Evolutionary conservation across 257 asterid species (phyloP), one percentile per base, ranked within the genome.

Genomic region (Schizonepeta tenuifolia): DNA sequence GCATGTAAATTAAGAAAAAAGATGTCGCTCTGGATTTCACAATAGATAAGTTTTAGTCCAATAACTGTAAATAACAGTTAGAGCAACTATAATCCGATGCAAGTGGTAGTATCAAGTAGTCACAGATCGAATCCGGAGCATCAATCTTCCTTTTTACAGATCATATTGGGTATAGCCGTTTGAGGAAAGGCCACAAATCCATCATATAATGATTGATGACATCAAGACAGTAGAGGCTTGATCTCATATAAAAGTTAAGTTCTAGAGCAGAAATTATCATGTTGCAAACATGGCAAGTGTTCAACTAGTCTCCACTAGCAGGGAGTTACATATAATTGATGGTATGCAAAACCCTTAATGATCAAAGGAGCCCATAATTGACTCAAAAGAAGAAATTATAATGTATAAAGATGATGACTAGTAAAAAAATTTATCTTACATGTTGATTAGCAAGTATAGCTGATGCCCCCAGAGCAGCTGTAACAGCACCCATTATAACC

Each of bases 391-490:
- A 77, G 56, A 64, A 20, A 57, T 75, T 62, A 70, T 12, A 63
- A 54, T 68, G 70, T 47, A 69, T 60, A 51, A 28, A 71, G 68
- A 71, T 51, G 14, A 74, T 5, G 14, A 58, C 55, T 33, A 5
- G 24, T 26, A 12, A 38, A 41, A 13, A 64, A 22, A 58, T 79
- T n/a, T 69, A 68, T 56, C 28, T 67, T 83, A 95, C 99, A 90
- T 80, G 85, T 54, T 91, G 93, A 67, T 82, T 80, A 66, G 81
- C 82, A 72, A 95, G 82, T 2, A 95, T 82, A 69, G 96, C 98
- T 63, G 99, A 92, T 75, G 99, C 97, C 51, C 99, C 97, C 36
- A 95, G 77, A 67, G 99, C 99, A 78, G 99, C 98, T 51, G 99
- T 84, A 69, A 91, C 91, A 69, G 97, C 96, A 79, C 98, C 96